These are phyloP conservation scores for Corrigiola litoralis DNA, from an alignment of 179 eudicot species.

Conservation along the genomic window DNA sequence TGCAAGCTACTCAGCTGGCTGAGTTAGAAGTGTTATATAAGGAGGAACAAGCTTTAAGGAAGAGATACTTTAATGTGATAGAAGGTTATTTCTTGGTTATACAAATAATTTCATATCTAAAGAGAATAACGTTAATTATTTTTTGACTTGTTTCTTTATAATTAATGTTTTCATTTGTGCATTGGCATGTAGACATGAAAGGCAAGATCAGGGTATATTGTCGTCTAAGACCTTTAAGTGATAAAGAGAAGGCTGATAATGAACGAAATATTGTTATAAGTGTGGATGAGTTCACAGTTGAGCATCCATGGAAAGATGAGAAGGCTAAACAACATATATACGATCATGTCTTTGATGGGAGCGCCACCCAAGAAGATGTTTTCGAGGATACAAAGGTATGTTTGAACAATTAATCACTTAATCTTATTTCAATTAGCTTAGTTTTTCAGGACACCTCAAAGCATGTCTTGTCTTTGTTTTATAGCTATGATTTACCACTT, in stretches of 20 bases:
- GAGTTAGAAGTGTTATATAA: constrained; percentile 79
- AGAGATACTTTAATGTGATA: constrained; percentile 79
- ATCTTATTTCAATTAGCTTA: neutral
- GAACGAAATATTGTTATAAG: constrained; percentile 51
- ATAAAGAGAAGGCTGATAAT: constrained; percentile 60
- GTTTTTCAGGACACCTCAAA: neutral
- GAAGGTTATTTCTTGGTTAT: constrained; percentile 53
- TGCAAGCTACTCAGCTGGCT: constrained; percentile 86
- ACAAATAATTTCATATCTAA: neutral
- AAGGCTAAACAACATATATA: constrained; percentile 79
- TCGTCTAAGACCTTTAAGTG: constrained; percentile 81
- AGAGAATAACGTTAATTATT: neutral
- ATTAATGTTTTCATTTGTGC: neutral
- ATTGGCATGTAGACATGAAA: constrained; percentile 71
- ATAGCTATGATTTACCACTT: too few relatives aligned
- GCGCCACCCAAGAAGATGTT: constrained; percentile 80
- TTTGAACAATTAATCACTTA: neutral
- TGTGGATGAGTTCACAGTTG: constrained; percentile 88
- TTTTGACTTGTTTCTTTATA: neutral
- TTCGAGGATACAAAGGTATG: constrained; percentile 95
- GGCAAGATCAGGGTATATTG: constrained; percentile 95
- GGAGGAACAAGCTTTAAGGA: constrained; percentile 86
- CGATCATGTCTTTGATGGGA: constrained; percentile 89
- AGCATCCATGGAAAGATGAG: constrained; percentile 94
- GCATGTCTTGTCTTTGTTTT: too few relatives aligned